These are phyloP conservation scores for Phlyctochytrium arcticum DNA, from an alignment of 192 early-diverging fungal genomes.

Conservation along the genomic window DNA sequence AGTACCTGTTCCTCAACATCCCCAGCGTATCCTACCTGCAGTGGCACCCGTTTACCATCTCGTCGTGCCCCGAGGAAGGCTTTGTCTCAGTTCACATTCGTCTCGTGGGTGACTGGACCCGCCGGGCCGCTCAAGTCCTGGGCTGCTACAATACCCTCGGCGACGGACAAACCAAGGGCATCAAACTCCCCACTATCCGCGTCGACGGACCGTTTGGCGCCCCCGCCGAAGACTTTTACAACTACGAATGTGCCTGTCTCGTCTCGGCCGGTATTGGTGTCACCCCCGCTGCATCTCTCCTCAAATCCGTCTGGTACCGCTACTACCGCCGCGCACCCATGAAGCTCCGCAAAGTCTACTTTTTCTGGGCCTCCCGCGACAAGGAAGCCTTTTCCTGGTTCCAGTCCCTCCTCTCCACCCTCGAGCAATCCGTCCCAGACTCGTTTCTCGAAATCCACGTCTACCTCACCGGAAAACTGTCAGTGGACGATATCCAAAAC, in stretches of 20 bases:
- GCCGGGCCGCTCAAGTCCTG: constrained; percentile 53
- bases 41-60: constrained; percentile 87
- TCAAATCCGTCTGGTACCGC: constrained; percentile 68
- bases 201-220: constrained; percentile 84
- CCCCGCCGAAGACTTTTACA: constrained; percentile 64
- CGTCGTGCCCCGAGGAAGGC: constrained; percentile 76
- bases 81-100: constrained; percentile 73
- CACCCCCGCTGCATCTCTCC: constrained; percentile 69
- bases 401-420: constrained; percentile 64
- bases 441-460: constrained; percentile 46
- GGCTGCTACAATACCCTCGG: constrained; percentile 51
- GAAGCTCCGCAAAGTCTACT: constrained; percentile 63
- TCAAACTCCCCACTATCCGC: constrained; percentile 24
- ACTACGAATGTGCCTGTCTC: constrained; percentile 64
- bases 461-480: constrained; percentile 57
- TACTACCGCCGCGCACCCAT: constrained; percentile 33
- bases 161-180: neutral
- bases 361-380: constrained; percentile 79
- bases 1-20: constrained; percentile 74
- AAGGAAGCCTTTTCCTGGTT: constrained; percentile 74
- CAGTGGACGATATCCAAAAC: constrained; percentile 60
- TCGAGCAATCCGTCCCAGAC: constrained; percentile 58
- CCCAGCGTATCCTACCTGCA: constrained; percentile 60
- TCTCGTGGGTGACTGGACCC: constrained; percentile 72
- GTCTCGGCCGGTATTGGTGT: constrained; percentile 82